phyloP scores from a whole-genome alignment of 257 asterid genomes.

The Lycium barbarum region DNA sequence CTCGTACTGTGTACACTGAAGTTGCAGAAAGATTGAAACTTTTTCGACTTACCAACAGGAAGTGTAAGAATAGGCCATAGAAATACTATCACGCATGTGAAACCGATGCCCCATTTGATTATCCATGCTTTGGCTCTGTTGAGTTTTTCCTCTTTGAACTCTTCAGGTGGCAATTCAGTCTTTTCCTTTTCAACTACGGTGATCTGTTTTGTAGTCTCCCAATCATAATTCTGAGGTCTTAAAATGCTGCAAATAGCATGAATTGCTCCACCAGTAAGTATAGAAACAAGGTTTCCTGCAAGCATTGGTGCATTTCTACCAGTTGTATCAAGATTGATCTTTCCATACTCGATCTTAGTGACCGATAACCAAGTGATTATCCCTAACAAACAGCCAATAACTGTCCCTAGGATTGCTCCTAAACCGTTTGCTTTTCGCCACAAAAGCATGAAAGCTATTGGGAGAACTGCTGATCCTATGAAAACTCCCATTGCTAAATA shows the following conservation, averaged over 20 bases:
- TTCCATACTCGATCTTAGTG: slow-evolving; percentile 72
- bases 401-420: slow-evolving; percentile 80
- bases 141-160: slow-evolving; percentile 73
- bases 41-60: slow-evolving; percentile 65
- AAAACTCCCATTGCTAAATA: slow-evolving; percentile 90
- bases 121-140: slow-evolving; percentile 73
- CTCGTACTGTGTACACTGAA: slow-evolving; percentile 1
- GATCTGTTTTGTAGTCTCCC: slow-evolving; percentile 81
- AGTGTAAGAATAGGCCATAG: slow-evolving; percentile 90
- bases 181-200: slow-evolving; percentile 83
- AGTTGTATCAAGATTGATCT: slow-evolving; percentile 82
- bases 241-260: slow-evolving; percentile 72
- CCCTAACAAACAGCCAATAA: slow-evolving; percentile 78
- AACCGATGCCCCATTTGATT: slow-evolving; percentile 86
- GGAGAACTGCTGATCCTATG: slow-evolving; percentile 88
- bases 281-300: slow-evolving; percentile 89
- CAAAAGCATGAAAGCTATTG: slow-evolving; percentile 91
- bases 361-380: slow-evolving; percentile 81
- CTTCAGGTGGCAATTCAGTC: slow-evolving; percentile 60
- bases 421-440: slow-evolving; percentile 82
- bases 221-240: slow-evolving; percentile 82
- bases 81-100: slow-evolving; percentile 67
- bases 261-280: slow-evolving; percentile 78
- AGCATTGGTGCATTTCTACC: slow-evolving; percentile 94
- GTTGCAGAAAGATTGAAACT: not conserved